phyloP scores from a whole-genome alignment of 1,284 basidiomycete species.

The Sparassis latifolia region DNA sequence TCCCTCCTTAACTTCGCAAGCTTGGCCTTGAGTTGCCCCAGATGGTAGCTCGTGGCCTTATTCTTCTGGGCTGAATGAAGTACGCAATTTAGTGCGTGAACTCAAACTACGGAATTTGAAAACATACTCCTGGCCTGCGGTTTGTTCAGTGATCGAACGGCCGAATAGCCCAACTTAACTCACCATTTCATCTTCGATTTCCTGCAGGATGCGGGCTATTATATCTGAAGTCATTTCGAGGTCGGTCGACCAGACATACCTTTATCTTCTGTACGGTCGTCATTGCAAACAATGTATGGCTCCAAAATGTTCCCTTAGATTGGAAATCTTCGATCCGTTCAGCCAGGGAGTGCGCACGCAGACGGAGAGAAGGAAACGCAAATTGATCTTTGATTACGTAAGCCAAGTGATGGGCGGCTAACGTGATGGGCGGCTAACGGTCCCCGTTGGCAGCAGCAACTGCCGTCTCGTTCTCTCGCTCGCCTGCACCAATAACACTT shows the following conservation, averaged over 20 bases:
- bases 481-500: slow-evolving; percentile 6
- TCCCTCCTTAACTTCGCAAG: slow-evolving; percentile 96
- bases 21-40: slow-evolving; percentile 97
- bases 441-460: slow-evolving; percentile 2
- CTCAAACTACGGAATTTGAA: background rate
- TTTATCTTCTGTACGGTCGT: slow-evolving; percentile 90
- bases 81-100: slow-evolving; percentile 1
- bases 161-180: slow-evolving; percentile 20
- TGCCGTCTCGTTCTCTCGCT: slow-evolving; percentile 1
- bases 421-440: slow-evolving; percentile 7
- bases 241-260: slow-evolving; percentile 30
- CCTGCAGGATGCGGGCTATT: slow-evolving; percentile 33
- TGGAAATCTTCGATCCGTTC: too few species aligned
- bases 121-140: slow-evolving; percentile 34
- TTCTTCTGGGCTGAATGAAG: slow-evolving; percentile 79
- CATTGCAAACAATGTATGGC: slow-evolving; percentile 39
- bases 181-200: slow-evolving; percentile 97
- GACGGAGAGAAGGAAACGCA: too few species aligned
- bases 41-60: slow-evolving; percentile 92
- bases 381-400: too few species aligned
- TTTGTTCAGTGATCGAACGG: too few species aligned
- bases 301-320: background rate
- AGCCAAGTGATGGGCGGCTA: background rate
- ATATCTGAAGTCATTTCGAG: background rate
- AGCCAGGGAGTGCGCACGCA: too few species aligned